Evolutionary conservation across 1,139 yeast species (phyloP).

Genomic region (Blastobotrys petasosporus): DNA sequence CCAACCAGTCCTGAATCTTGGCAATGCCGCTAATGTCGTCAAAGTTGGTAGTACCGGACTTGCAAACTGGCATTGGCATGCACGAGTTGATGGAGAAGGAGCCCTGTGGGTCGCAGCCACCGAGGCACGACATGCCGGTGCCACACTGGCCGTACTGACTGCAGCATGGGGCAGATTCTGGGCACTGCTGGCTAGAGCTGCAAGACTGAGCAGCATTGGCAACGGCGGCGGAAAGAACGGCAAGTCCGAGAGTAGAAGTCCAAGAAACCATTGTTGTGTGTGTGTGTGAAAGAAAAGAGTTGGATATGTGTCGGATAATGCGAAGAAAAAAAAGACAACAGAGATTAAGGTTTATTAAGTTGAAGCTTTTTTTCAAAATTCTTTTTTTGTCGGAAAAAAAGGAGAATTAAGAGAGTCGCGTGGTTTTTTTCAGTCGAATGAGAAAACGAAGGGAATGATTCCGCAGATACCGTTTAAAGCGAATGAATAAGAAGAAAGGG

Average conservation of each 20-base stretch:
- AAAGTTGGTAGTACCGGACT: constrained; percentile 27
- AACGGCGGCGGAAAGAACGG: constrained; percentile 15
- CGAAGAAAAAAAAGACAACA: neutral
- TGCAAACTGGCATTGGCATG: constrained; percentile 56
- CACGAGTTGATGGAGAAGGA: constrained; percentile 59
- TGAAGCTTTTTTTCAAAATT: too few relatives aligned
- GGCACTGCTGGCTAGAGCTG: constrained; percentile 42
- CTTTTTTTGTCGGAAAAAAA: too few relatives aligned
- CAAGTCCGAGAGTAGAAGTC: constrained; percentile 10
- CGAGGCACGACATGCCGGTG: constrained; percentile 67
- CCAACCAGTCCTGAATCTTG: constrained; percentile 50
- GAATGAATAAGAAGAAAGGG: neutral
- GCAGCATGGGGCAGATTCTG: constrained; percentile 69
- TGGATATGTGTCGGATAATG: neutral
- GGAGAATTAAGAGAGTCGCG: too few relatives aligned
- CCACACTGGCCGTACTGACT: constrained; percentile 78
- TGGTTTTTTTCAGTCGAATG: too few relatives aligned
- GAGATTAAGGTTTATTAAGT: neutral
- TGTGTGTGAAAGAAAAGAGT: neutral
- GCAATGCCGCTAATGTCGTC: constrained; percentile 31
- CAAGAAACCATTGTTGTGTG: constrained; percentile 12
- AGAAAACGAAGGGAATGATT: too few relatives aligned
- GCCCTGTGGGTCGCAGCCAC: constrained; percentile 70
- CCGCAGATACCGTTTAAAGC: too few relatives aligned
- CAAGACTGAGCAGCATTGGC: constrained; percentile 34